A percentile compares a stretch with the other conserved stretches of the same genome.
phyloP scores from a whole-genome alignment of 805 yeast genomes.

The Candida michaelii region DNA sequence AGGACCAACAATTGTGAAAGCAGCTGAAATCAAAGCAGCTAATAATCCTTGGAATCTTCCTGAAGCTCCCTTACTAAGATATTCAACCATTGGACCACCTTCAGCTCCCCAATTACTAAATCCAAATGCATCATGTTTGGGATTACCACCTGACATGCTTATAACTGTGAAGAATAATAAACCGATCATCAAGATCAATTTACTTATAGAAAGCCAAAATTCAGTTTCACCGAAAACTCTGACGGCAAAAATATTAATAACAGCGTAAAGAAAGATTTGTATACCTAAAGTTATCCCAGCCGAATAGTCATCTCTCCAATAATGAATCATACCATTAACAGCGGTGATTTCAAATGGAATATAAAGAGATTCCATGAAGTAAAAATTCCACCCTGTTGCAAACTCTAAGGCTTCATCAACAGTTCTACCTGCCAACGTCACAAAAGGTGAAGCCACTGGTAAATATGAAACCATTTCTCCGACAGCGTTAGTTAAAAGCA shows the following conservation, averaged over 20 bases:
- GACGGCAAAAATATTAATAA: conserved; percentile 48
- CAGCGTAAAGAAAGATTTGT: conserved; percentile 40
- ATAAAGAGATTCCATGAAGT: conserved; percentile 44
- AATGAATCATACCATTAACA: conserved; percentile 55
- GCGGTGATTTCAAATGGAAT: conserved; percentile 49
- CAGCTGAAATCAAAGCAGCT: conserved; percentile 36
- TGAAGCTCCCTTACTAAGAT: conserved; percentile 32
- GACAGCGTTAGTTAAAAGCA: conserved; percentile 33
- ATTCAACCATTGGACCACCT: conserved; percentile 42
- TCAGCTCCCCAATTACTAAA: conserved; percentile 33
- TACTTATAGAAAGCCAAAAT: conserved; percentile 44
- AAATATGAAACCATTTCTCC: conserved; percentile 40
- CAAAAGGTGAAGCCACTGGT: conserved; percentile 37
- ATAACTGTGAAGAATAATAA: conserved; percentile 35
- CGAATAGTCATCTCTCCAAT: conserved; percentile 49
- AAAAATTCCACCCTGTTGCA: conserved; percentile 33
- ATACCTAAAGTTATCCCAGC: conserved; percentile 46
- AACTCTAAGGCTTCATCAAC: conserved; percentile 39
- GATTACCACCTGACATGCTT: conserved; percentile 40
- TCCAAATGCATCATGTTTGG: conserved; percentile 32
- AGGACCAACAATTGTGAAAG: conserved; percentile 44
- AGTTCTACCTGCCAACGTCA: conserved; percentile 38
- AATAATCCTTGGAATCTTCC: conserved; percentile 46
- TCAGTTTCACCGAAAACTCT: conserved; percentile 52
- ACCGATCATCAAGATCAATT: conserved; percentile 37